Conservation (phyloP, 192 early-diverging fungal genomes). For the Lobosporangium transversale region DNA sequence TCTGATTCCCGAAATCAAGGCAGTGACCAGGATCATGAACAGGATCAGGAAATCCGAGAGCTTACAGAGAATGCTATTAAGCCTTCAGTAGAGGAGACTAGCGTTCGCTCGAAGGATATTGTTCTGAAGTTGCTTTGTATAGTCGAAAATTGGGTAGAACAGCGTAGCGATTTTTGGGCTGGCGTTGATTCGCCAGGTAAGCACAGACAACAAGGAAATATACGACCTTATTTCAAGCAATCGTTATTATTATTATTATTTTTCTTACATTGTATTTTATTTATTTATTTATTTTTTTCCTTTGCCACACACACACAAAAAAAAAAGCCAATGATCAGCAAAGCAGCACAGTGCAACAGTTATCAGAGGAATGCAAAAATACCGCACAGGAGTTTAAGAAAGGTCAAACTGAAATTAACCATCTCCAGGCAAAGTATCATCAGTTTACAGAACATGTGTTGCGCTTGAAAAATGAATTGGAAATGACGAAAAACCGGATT, state of each 20-base stretch:
- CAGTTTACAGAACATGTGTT: constrained; percentile 18
- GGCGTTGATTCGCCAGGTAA: constrained; percentile 11
- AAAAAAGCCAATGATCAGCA: neutral
- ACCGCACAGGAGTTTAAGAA: constrained; percentile 18
- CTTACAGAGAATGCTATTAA: constrained; percentile 14
- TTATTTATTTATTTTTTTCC: neutral
- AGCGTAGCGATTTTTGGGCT: constrained; percentile 22
- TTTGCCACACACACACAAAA: neutral
- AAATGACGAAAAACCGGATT: constrained; percentile 25
- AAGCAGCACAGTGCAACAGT: constrained; percentile 7
- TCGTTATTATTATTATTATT: no score
- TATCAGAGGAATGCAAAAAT: constrained; percentile 2
- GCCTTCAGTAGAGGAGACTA: neutral
- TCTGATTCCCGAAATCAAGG: neutral
- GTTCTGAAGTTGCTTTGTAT: constrained; percentile 11
- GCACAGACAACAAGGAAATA: neutral
- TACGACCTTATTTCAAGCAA: neutral
- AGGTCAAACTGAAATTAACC: constrained; percentile 22
- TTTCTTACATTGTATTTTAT: neutral
- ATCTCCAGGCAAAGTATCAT: constrained; percentile 25
- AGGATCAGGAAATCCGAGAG: constrained; percentile 18
- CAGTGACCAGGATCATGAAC: neutral
- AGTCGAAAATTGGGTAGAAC: constrained; percentile 17
- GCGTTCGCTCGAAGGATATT: constrained; percentile 13
- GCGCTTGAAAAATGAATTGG: constrained; percentile 25